phyloP scores from a whole-genome alignment of 2,329 filamentous ascomycete species.

The Hypoxylon sp. region DNA sequence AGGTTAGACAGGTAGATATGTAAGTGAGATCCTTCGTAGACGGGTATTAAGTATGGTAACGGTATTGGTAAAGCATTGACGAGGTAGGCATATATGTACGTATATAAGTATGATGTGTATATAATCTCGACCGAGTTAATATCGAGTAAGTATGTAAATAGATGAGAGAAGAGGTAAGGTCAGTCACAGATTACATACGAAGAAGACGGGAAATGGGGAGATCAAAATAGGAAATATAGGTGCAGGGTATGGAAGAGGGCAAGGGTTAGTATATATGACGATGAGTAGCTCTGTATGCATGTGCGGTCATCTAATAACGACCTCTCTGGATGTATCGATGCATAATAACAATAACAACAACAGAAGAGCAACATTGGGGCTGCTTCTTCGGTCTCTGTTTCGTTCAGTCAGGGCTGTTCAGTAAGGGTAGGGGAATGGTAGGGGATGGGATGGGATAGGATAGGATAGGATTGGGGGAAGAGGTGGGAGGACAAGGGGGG shows the following conservation, averaged over 20 bases:
- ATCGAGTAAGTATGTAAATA: constrained; percentile 14
- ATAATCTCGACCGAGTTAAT: constrained; percentile 17
- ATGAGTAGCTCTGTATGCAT: constrained; percentile 35
- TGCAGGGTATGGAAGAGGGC: constrained; percentile 12
- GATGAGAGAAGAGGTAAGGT: constrained; percentile 16
- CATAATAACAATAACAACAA: constrained; percentile 25
- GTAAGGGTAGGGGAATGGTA: constrained; percentile 13
- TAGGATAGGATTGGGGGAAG: neutral
- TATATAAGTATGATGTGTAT: constrained; percentile 18
- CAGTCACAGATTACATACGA: constrained; percentile 32
- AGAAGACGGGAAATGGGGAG: constrained; percentile 32
- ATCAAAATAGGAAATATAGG: constrained; percentile 38
- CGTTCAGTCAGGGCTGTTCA: constrained; percentile 8
- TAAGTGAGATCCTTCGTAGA: constrained; percentile 7
- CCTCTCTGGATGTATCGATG: constrained; percentile 25
- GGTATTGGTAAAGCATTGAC: constrained; percentile 6
- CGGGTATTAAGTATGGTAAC: constrained; percentile 13
- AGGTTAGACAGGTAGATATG: neutral
- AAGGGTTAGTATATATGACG: constrained; percentile 35
- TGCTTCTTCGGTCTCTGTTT: constrained; percentile 9
- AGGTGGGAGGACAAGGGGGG: constrained; percentile 17
- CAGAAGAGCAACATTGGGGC: constrained; percentile 21
- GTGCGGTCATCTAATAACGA: constrained; percentile 30
- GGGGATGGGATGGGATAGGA: constrained; percentile 1
- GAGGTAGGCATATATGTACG: constrained; percentile 10